Conservation (phyloP, 2,329 filamentous ascomycete species). For the Neofusicoccum laricinum region DNA sequence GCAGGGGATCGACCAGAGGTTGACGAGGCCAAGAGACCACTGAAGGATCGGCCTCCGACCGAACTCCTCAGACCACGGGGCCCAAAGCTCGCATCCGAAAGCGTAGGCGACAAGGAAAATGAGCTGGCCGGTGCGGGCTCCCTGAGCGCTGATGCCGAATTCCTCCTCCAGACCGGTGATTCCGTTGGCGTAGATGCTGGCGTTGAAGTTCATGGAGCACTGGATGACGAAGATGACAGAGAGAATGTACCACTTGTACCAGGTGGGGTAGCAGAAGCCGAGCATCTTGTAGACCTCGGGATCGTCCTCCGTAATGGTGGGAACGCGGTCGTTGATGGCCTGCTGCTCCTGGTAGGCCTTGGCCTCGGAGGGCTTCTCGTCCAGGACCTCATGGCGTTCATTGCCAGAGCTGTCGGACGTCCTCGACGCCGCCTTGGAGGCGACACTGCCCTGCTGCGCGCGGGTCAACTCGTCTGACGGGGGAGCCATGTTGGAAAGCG, state of each 20-base stretch:
- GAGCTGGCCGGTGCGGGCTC: slow-evolving; percentile 47
- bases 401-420: background rate
- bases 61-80: slow-evolving; percentile 54
- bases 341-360: slow-evolving; percentile 3
- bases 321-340: background rate
- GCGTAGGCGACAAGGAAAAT: slow-evolving; percentile 53
- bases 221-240: slow-evolving; percentile 52
- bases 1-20: slow-evolving; percentile 52
- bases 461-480: background rate
- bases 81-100: slow-evolving; percentile 53
- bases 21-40: slow-evolving; percentile 51
- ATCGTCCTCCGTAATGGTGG: slow-evolving; percentile 11
- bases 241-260: slow-evolving; percentile 53
- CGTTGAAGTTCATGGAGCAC: slow-evolving; percentile 55
- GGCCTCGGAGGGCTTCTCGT: background rate
- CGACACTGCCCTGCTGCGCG: background rate
- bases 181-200: slow-evolving; percentile 50
- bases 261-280: slow-evolving; percentile 43
- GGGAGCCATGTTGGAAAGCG: background rate
- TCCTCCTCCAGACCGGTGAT: slow-evolving; percentile 44
- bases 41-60: slow-evolving; percentile 53
- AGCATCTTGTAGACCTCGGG: slow-evolving; percentile 40
- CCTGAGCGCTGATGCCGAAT: slow-evolving; percentile 47
- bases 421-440: slow-evolving; percentile 1
- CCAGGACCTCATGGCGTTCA: background rate